phyloP scores from a whole-genome alignment of 2,329 filamentous ascomycete genomes.

The Hymenoscyphus fructigenus region DNA sequence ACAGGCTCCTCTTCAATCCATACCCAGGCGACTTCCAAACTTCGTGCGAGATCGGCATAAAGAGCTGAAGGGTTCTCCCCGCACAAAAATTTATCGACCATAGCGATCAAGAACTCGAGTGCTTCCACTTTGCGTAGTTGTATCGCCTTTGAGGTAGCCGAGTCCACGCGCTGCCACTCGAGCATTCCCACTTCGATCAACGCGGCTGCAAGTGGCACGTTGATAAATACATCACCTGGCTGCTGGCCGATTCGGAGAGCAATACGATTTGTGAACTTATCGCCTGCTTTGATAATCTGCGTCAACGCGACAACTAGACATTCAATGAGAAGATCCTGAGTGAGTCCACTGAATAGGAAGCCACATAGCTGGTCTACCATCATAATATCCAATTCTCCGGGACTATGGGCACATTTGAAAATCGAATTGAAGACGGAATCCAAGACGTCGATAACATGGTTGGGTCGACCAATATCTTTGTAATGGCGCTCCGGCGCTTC shows the following conservation, averaged over 20 bases:
- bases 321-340: constrained; percentile 57
- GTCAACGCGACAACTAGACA: constrained; percentile 62
- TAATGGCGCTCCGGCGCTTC: constrained; percentile 60
- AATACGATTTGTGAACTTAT: constrained; percentile 53
- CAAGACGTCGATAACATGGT: constrained; percentile 57
- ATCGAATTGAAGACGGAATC: constrained; percentile 62
- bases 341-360: constrained; percentile 51
- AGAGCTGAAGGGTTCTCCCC: constrained; percentile 75
- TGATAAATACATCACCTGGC: constrained; percentile 54
- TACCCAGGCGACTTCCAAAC: constrained; percentile 74
- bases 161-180: constrained; percentile 65
- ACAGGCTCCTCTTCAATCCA: constrained; percentile 77
- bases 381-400: constrained; percentile 58
- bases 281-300: constrained; percentile 57
- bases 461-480: constrained; percentile 52
- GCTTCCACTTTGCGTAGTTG: constrained; percentile 68
- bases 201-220: constrained; percentile 56
- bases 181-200: constrained; percentile 60
- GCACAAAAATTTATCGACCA: constrained; percentile 77
- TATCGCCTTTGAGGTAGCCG: constrained; percentile 71
- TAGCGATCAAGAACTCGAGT: constrained; percentile 74
- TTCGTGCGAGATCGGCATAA: constrained; percentile 81
- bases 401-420: constrained; percentile 61
- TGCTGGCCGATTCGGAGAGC: constrained; percentile 57
- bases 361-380: constrained; percentile 60